Base-by-base conservation (phyloP, 169 alveolate genomes). In the Sarcocystis neurona region DNA sequence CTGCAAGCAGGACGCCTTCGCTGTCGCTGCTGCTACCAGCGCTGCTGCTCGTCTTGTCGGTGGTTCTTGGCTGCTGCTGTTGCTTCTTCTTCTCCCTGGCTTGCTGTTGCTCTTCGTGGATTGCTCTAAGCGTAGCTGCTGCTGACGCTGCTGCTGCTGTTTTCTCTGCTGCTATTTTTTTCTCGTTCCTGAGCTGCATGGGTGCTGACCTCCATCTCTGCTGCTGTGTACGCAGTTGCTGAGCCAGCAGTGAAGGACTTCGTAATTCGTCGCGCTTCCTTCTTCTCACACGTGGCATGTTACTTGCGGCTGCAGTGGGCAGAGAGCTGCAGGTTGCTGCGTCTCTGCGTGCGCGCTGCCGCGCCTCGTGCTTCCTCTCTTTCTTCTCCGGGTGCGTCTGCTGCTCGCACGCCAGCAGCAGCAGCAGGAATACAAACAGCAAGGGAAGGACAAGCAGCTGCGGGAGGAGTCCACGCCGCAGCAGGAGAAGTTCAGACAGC, bases 221-320 rank as follows among this genome's bases (percentile, higher is more conserved):
- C n/a, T n/a, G n/a, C n/a, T n/a, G n/a, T n/a, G n/a, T 43, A 47
- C 50, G 48, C 88, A 89, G 92, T 89, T 10, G 77, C 68, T 53
- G 92, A 89, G 34, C 92, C 78, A 0, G 30, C 46, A 30, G 47
- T 89, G 23, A 80, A 85, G 41, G 84, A 85, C 37, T 89, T 89
- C 48, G 41, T 89, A 32, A 37, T 79, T 0, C 43, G 34, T 37
- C 44, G 79, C 66, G 75, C 92, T 23, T 39, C 85, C 37, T 79
- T 89, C 50, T 89, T 89, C 37, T 87, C 91, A 30, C 91, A 87
- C 58, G 85, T 87, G 34, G 91, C 91, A 23, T 87, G 91, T 80
- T 87, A 87, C 48, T 56, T 87, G 50, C 91, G 91, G 37, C 87
- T 44, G 68, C 87, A 74, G 27, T 53, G 80, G 91, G 87, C 80